These are phyloP conservation scores for Solanum habrochaites DNA, from an alignment of 257 asterid genomes.

Conservation along the genomic window DNA sequence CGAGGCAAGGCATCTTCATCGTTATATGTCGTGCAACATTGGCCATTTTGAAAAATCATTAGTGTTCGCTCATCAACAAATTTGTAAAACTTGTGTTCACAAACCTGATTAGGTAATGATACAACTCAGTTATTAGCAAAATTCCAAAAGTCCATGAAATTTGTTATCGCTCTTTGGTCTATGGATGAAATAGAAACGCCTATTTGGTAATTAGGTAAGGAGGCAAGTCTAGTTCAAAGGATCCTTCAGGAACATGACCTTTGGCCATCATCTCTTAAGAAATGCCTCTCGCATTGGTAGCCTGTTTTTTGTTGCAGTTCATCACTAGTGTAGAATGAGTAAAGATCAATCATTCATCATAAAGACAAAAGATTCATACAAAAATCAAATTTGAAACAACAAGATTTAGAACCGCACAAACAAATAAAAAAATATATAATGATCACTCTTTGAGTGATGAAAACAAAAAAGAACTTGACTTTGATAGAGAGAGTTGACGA, in stretches of 20 bases:
- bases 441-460: background rate
- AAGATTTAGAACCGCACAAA: background rate
- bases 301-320: no score
- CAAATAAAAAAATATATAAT: background rate
- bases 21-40: conserved; percentile 23
- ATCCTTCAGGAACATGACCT: no score
- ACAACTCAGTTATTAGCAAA: background rate
- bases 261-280: no score
- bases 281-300: no score
- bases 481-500: no score
- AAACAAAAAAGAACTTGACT: background rate
- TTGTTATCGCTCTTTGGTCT: no score
- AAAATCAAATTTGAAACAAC: background rate
- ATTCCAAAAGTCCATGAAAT: background rate
- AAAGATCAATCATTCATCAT: background rate
- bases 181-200: no score
- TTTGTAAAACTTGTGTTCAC: conserved; percentile 13
- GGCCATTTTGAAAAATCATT: conserved; percentile 14
- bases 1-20: conserved; percentile 23
- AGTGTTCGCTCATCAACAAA: conserved; percentile 12
- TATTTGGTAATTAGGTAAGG: no score
- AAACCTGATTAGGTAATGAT: background rate
- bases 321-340: no score
- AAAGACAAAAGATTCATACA: background rate
- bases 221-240: no score